Conservation (phyloP, 176 grass and related monocot species). For the Triticum turgidum region DNA sequence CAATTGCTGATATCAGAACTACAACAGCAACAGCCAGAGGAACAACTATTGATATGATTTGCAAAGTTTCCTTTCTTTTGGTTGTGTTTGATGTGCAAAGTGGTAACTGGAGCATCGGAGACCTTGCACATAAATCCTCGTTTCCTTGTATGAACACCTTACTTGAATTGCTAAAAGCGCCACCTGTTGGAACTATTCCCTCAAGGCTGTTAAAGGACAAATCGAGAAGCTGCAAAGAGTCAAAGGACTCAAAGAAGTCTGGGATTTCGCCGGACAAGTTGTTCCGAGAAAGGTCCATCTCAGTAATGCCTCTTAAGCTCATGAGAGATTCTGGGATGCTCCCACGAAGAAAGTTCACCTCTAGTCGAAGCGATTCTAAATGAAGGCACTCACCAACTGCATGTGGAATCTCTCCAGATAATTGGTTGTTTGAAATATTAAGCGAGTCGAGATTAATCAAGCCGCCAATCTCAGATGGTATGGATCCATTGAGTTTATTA, state of each 20-base stretch:
- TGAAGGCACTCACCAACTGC: conserved; percentile 20
- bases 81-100: background rate
- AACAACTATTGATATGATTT: background rate
- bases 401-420: conserved; percentile 31
- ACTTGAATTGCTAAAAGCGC: background rate
- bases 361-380: conserved; percentile 17
- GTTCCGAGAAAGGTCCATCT: conserved; percentile 33
- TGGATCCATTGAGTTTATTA: too few relatives aligned
- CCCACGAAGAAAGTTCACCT: conserved; percentile 28
- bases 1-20: background rate
- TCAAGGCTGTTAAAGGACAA: background rate
- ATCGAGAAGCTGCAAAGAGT: background rate
- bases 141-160: conserved; percentile 3
- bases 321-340: conserved; percentile 30
- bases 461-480: background rate
- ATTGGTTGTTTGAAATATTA: background rate
- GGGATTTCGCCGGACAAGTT: conserved; percentile 21
- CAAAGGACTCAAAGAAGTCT: background rate
- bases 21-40: background rate
- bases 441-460: conserved; percentile 17
- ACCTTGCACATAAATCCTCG: background rate
- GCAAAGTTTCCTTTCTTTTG: background rate
- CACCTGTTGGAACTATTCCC: background rate
- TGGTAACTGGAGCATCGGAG: background rate
- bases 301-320: background rate